phyloP scores from a whole-genome alignment of 108 stramenopile species.

The Conticribra weissflogii region DNA sequence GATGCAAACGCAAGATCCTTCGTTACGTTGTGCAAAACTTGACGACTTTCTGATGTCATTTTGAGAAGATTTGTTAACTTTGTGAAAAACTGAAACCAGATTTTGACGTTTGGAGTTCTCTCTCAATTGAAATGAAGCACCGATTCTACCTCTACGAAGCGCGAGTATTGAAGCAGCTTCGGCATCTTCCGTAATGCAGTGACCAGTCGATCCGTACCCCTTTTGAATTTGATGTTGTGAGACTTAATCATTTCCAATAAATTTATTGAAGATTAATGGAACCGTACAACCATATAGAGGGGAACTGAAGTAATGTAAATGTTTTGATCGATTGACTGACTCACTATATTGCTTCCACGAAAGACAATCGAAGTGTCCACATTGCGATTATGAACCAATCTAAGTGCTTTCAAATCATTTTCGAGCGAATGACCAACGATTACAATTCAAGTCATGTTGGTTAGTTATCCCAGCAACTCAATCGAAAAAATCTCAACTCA shows the following conservation, averaged over 20 bases:
- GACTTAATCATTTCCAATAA: no score
- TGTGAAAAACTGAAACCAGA: conserved; percentile 34
- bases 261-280: no score
- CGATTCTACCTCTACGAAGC: conserved; percentile 61
- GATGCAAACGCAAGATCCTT: conserved; percentile 64
- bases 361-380: conserved; percentile 90
- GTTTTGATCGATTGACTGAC: no score
- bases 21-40: conserved; percentile 20
- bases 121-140: conserved; percentile 57
- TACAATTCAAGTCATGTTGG: no score
- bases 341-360: conserved; percentile 57
- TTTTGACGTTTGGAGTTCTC: conserved; percentile 37
- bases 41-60: conserved; percentile 3
- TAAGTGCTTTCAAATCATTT: conserved; percentile 85
- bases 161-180: conserved; percentile 71
- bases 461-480: no score
- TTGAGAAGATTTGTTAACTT: conserved; percentile 10
- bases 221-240: conserved; percentile 69
- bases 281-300: no score
- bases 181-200: conserved; percentile 86
- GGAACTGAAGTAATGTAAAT: no score
- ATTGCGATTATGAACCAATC: conserved; percentile 69
- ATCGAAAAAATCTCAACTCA: no score
- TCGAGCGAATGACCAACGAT: conserved; percentile 93
- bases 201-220: conserved; percentile 32